phyloP scores from a whole-genome alignment of 352 stramenopile genomes.

The Aphanomyces astaci region DNA sequence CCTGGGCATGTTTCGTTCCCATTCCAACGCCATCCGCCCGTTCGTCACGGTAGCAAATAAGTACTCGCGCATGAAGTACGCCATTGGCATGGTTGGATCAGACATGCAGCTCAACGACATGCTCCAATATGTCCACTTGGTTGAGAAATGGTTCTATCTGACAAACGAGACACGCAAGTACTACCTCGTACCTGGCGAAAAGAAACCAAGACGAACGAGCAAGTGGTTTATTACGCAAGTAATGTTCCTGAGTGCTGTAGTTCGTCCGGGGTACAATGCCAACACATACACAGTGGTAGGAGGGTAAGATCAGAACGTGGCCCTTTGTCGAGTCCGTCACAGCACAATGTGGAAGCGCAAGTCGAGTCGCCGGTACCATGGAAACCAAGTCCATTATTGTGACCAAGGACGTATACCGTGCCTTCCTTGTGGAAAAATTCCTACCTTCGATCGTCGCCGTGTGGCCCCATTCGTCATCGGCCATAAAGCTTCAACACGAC shows the following conservation, averaged over 20 bases:
- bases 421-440: background rate
- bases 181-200: no score
- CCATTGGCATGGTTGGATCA: background rate
- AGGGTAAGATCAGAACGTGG: slow-evolving; percentile 43
- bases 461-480: background rate
- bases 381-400: background rate
- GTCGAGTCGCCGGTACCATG: slow-evolving; percentile 17
- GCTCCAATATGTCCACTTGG: background rate
- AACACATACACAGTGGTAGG: slow-evolving; percentile 30
- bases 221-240: slow-evolving; percentile 28
- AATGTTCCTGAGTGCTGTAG: slow-evolving; percentile 42
- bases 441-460: background rate
- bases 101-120: background rate
- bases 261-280: slow-evolving; percentile 33
- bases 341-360: slow-evolving; percentile 20
- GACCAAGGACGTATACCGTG: no score
- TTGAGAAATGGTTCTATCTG: slow-evolving; percentile 36
- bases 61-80: background rate
- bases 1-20: background rate
- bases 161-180: slow-evolving; percentile 31
- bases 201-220: slow-evolving; percentile 1
- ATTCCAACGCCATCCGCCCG: background rate
- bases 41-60: background rate
- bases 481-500: background rate
- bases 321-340: slow-evolving; percentile 24